These are phyloP conservation scores for Aspergillus sp. DNA, from an alignment of 2,329 filamentous ascomycete species.

Conservation along the genomic window DNA sequence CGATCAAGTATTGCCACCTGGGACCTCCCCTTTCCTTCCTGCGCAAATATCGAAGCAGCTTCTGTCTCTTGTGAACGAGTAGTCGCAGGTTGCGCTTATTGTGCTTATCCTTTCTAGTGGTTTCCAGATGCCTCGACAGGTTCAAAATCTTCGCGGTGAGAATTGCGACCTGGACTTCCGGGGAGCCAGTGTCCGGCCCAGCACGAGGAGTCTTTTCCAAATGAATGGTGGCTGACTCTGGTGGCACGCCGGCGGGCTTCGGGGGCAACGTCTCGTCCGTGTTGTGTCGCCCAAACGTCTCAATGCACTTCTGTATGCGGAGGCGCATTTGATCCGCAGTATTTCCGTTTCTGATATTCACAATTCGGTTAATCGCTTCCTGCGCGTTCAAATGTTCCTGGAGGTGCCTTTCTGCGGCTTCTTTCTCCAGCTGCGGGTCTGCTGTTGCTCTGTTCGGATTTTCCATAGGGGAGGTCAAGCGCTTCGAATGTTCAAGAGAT, in stretches of 20 bases:
- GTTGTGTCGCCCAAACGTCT: slow-evolving; percentile 85
- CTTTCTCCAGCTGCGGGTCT: slow-evolving; percentile 41
- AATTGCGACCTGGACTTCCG: slow-evolving; percentile 96
- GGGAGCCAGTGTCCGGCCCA: slow-evolving; percentile 91
- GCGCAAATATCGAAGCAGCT: slow-evolving; percentile 81
- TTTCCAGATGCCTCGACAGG: slow-evolving; percentile 69
- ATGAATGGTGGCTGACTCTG: slow-evolving; percentile 39
- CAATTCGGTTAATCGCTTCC: slow-evolving; percentile 77
- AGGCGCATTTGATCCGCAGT: slow-evolving; percentile 75
- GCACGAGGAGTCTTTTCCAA: slow-evolving; percentile 61
- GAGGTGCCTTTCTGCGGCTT: slow-evolving; percentile 48
- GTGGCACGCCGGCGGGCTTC: slow-evolving; percentile 50
- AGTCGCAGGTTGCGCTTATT: slow-evolving; percentile 89
- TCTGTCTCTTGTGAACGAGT: slow-evolving; percentile 86
- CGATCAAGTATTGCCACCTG: slow-evolving; percentile 82
- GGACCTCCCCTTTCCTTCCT: slow-evolving; percentile 87
- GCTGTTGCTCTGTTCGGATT: slow-evolving; percentile 29
- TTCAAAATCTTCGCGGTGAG: slow-evolving; percentile 90
- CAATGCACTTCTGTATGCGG: slow-evolving; percentile 81
- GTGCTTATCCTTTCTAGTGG: slow-evolving; percentile 80
- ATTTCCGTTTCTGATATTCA: slow-evolving; percentile 72
- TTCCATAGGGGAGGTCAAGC: slow-evolving; percentile 52
- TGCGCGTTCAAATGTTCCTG: slow-evolving; percentile 65
- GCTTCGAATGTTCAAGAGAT: slow-evolving; percentile 67
- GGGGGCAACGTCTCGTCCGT: slow-evolving; percentile 72